These are phyloP conservation scores for Pseudogymnoascus sp. DNA, from an alignment of 2,329 filamentous ascomycete genomes.

Conservation along the genomic window DNA sequence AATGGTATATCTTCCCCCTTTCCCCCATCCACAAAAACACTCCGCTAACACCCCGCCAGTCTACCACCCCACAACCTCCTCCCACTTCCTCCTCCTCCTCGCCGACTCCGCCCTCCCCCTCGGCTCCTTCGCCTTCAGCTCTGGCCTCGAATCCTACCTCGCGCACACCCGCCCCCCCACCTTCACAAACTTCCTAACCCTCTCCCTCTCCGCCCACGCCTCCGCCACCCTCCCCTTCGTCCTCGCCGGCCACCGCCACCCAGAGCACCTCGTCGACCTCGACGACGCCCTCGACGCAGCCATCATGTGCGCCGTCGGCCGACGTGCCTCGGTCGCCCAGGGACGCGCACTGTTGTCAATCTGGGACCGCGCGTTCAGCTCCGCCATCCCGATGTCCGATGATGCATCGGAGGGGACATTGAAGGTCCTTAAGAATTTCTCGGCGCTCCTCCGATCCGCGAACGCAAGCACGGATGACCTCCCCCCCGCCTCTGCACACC, in stretches of 20 bases:
- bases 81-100: constrained; percentile 66
- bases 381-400: constrained; percentile 26
- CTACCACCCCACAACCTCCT: constrained; percentile 17
- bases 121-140: constrained; percentile 81
- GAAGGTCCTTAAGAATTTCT: constrained; percentile 21
- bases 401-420: constrained; percentile 16
- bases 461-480: constrained; percentile 17
- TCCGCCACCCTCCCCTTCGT: constrained; percentile 67
- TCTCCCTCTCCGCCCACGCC: constrained; percentile 64
- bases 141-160: constrained; percentile 73
- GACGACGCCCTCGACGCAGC: constrained; percentile 72
- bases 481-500: constrained; percentile 51
- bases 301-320: constrained; percentile 69
- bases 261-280: constrained; percentile 43
- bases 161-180: constrained; percentile 51
- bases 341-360: constrained; percentile 65
- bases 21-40: background rate
- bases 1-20: constrained; percentile 12
- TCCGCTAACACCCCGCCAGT: constrained; percentile 12
- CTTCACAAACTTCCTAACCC: constrained; percentile 58
- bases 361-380: constrained; percentile 63
- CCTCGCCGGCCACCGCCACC: constrained; percentile 55
- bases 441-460: constrained; percentile 17
- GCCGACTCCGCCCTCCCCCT: constrained; percentile 75
- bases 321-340: constrained; percentile 66